Evolutionary conservation across 2,329 filamentous ascomycete genomes (phyloP).

Genomic region (Epichloe glyceriae): DNA sequence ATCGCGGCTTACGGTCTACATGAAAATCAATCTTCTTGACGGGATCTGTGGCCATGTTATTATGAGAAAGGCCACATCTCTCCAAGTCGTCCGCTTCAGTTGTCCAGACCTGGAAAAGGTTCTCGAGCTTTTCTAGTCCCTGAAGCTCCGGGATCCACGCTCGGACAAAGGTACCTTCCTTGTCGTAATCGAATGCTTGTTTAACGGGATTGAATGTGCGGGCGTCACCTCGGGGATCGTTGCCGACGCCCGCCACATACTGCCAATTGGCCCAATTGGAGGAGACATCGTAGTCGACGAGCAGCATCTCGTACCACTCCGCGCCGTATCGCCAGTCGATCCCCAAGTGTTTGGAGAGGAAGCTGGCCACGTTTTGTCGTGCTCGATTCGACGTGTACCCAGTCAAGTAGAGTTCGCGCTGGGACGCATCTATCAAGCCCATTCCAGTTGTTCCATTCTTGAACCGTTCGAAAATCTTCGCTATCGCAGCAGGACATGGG

Average conservation of each 20-base stretch:
- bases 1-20: slow-evolving; percentile 35
- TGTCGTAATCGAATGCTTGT: slow-evolving; percentile 67
- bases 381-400: slow-evolving; percentile 70
- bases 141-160: slow-evolving; percentile 59
- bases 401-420: slow-evolving; percentile 60
- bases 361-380: slow-evolving; percentile 64
- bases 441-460: slow-evolving; percentile 58
- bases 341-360: slow-evolving; percentile 56
- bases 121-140: slow-evolving; percentile 35
- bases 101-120: slow-evolving; percentile 61
- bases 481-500: slow-evolving; percentile 29
- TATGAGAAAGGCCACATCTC: slow-evolving; percentile 39
- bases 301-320: slow-evolving; percentile 67
- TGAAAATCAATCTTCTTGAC: slow-evolving; percentile 52
- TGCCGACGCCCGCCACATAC: slow-evolving; percentile 67
- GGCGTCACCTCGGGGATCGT: slow-evolving; percentile 58
- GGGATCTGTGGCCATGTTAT: slow-evolving; percentile 55
- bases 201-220: slow-evolving; percentile 76
- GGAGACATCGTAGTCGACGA: slow-evolving; percentile 64
- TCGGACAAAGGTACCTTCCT: slow-evolving; percentile 54
- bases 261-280: slow-evolving; percentile 79
- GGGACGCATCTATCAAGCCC: slow-evolving; percentile 64
- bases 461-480: slow-evolving; percentile 42
- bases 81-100: slow-evolving; percentile 45
- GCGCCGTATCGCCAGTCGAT: slow-evolving; percentile 73